Evolutionary conservation across 2,329 filamentous ascomycete species (phyloP), one percentile per base, ranked within the genome.

Genomic region (Alternaria sp.): DNA sequence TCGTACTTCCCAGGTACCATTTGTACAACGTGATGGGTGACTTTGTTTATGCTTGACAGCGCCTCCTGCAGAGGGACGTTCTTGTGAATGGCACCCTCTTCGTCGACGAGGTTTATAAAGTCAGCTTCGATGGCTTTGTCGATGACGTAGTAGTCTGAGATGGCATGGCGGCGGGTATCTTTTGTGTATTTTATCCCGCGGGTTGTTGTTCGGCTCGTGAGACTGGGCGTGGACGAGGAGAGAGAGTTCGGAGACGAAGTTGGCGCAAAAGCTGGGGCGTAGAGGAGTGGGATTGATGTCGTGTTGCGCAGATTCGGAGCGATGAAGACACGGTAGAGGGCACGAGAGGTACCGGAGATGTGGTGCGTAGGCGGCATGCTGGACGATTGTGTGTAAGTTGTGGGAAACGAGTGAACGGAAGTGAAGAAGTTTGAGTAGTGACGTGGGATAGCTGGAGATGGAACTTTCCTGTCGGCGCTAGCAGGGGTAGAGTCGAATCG

Each of bases 21-120:
- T 64, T 85, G 81, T 3, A 87, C 73, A 1, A 90, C 80, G 60
- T 84, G 81, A 55, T 85, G 78, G 1, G 79, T 81, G n/a, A 78
- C 74, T 25, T 80, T 81, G 66, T 90, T 81, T 53, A 88, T 77
- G 5, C 67, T 72, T 4, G 64, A 48, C 3, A 90, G 80, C 14
- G 82, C 73, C 6, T 76, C 67, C 43, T 62, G 54, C 9, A 79
- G 76, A 5, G 66, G 64, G 1, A 73, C 70, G 12, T 78, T 66
- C 1, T 69, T 61, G 12, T 74, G 66, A 57, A 82, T 81, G n/a
- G 62, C 68, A 57, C 79, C 71, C 52, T 75, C 67, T 2, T 73
- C 69, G 57, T 82, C 78, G 36, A 85, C 81, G 56, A 85, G 69
- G 52, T 80, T 77, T 18, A 88, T 75, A 14, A 70, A 65, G 8